Evolutionary conservation across 2,329 filamentous ascomycete genomes (phyloP), one percentile per base, ranked within the genome.

Genomic region (Colletotrichum musae): DNA sequence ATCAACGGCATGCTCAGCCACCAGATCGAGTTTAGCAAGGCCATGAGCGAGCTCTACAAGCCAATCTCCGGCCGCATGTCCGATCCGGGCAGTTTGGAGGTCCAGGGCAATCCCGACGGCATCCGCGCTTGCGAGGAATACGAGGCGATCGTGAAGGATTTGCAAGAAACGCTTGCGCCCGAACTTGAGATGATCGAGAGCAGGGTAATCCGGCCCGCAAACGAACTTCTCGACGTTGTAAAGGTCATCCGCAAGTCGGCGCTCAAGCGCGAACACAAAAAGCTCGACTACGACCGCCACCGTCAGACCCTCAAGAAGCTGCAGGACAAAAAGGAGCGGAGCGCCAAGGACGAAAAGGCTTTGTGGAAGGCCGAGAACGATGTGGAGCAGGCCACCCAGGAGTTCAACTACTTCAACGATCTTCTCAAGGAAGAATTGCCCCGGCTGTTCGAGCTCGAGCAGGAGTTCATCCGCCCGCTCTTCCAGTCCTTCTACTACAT

Each of bases 401-500:
- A 99, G 76, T 99, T 92, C 84, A 95, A 98, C 80, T 97, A 97
- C 84, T 98, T 96, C 87, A 99, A 99, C 83, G 94, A 98, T 77
- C 86, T 99, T 59, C 88, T 99, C 71, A 99, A 99, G 84, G 94
- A 97, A 18, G 96, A 99, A 82, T 85, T 99, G 72, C 96, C 96
- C 32, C 94, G 94, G 80, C 88, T 99, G 12, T 99, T 99, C 81
- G 81, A 85, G 7, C 89, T 99, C 18, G 96, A 99, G 81, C 89
- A 92, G 72, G 93, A 98, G 80, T 98, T 99, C 80, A 99, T 99
- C 80, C 92, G 94, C 74, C 96, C 96, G 3, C 89, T 99, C 7
- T 99, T 99, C 87, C 96, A 98, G 80, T 97, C 94, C 10, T 99
- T 99, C 84, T 99, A 99, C 84, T 99, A 98, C 86, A 99, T 99